phyloP scores from a whole-genome alignment of 1,284 basidiomycete species.

The Rhodotorula sp. region DNA sequence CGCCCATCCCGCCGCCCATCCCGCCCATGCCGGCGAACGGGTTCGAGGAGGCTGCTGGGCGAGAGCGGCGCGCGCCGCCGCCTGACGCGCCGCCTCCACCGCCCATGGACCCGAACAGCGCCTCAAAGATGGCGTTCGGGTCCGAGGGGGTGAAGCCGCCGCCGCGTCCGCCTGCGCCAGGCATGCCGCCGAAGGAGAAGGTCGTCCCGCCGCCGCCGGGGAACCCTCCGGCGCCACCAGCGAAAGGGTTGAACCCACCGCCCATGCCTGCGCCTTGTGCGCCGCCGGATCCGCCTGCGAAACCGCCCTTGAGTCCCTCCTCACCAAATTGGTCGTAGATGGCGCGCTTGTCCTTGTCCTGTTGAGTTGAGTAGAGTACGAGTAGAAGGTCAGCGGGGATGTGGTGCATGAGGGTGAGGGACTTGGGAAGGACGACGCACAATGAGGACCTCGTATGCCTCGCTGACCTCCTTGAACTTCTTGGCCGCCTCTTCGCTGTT shows the following conservation, averaged over 20 bases:
- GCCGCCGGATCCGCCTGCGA: slow-evolving; percentile 54
- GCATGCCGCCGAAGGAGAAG: slow-evolving; percentile 62
- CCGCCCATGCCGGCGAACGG: slow-evolving; percentile 27
- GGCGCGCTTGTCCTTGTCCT: slow-evolving; percentile 71
- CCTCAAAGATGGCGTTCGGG: slow-evolving; percentile 90
- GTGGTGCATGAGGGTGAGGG: neutral
- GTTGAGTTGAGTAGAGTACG: neutral
- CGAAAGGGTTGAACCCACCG: slow-evolving; percentile 38
- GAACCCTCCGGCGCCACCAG: slow-evolving; percentile 35
- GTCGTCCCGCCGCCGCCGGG: slow-evolving; percentile 57
- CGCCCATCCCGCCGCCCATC: slow-evolving; percentile 20
- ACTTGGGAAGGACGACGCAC: slow-evolving; percentile 58
- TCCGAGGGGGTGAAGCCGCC: slow-evolving; percentile 73
- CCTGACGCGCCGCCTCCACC: slow-evolving; percentile 52
- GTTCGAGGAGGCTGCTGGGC: slow-evolving; percentile 9
- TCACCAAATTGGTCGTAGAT: slow-evolving; percentile 96
- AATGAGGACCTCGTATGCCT: slow-evolving; percentile 94
- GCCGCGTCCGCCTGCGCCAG: slow-evolving; percentile 54
- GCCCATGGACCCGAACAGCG: slow-evolving; percentile 54
- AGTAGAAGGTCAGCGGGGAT: slow-evolving; percentile 1
- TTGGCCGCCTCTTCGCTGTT: slow-evolving; percentile 75
- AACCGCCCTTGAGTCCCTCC: slow-evolving; percentile 77
- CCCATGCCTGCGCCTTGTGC: slow-evolving; percentile 30
- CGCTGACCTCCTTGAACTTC: slow-evolving; percentile 92
- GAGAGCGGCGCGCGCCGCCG: slow-evolving; percentile 16